These are phyloP conservation scores for Coemansia sp. DNA, from an alignment of 192 early-diverging fungal genomes.

Conservation along the genomic window DNA sequence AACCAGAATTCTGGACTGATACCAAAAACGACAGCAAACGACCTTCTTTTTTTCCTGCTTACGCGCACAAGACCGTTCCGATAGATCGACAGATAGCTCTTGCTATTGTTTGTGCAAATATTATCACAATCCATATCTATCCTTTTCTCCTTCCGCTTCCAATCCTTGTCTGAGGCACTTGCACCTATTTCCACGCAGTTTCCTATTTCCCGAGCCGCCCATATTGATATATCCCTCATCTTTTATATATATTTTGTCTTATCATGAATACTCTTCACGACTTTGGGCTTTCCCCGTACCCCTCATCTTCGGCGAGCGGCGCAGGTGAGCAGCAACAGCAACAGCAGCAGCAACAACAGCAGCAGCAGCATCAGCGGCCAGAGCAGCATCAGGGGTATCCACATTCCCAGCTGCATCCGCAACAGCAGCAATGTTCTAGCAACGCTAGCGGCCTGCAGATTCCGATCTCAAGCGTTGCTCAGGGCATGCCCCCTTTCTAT, in stretches of 20 bases:
- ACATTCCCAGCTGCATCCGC: background rate
- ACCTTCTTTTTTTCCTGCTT: background rate
- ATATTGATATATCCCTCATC: background rate
- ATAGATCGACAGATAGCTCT: background rate
- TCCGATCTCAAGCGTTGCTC: slow-evolving; percentile 1
- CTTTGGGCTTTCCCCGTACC: slow-evolving; percentile 1
- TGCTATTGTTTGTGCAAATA: background rate
- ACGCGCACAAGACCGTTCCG: background rate
- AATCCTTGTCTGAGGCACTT: too few relatives aligned
- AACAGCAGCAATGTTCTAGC: background rate
- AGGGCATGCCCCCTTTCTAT: slow-evolving; percentile 1
- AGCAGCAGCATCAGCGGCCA: background rate
- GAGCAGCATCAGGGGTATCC: background rate
- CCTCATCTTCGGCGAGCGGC: background rate
- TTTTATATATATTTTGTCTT: background rate
- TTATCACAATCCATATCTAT: background rate
- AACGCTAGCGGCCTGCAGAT: background rate
- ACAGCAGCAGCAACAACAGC: slow-evolving; percentile 5
- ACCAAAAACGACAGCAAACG: background rate
- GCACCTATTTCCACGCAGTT: too few relatives aligned
- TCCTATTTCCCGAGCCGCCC: background rate
- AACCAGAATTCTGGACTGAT: background rate
- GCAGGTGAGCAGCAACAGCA: background rate
- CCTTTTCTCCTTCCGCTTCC: background rate
- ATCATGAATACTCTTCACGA: slow-evolving; percentile 3